Base-by-base conservation (phyloP, 139 green algal genomes). In the Tetraselmis chui region DNA sequence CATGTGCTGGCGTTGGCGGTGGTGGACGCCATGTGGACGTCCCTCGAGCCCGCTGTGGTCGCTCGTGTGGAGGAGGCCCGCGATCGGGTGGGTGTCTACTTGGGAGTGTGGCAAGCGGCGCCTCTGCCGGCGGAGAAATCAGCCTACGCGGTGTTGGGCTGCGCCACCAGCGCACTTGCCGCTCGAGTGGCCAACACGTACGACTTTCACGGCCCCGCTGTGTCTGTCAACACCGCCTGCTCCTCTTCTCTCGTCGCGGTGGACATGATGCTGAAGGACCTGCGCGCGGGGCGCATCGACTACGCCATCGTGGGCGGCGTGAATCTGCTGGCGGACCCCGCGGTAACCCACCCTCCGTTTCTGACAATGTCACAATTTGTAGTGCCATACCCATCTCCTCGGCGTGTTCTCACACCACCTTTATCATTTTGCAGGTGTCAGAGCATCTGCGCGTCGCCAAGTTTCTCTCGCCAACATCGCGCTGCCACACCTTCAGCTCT, bases 401-500 rank as follows among this genome's bases (percentile, higher is more conserved):
- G n/a, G n/a, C n/a, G n/a, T n/a, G n/a, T n/a, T n/a, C n/a, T n/a
- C n/a, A n/a, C n/a, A n/a, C n/a, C n/a, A n/a, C n/a, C n/a, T n/a
- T n/a, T n/a, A n/a, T n/a, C n/a, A n/a, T n/a, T n/a, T n/a, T n/a
- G n/a, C n/a, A n/a, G n/a, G n/a, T n/a, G n/a, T n/a, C 75, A 5
- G 18, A 30, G 75, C 28, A 30, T 30, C 27, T 78, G 75, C 27
- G 75, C 27, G 18, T 29, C 18, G 27, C 75, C 75, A 30, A 30
- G 5, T 78, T 78, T 22, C 75, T 78, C 2, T 29, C 75, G 18
- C 75, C 75, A 2, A 30, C 27, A 11, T 29, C 5, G 18, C 75
- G 75, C 5, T 78, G 75, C 75, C 75, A 30, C 75, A 78, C 75
- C 75, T 78, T 78, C 28, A 30, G 28, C 75, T 11, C 75, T 5